Evolutionary conservation across 2,329 filamentous ascomycete genomes (phyloP).

Genomic region (Phialophora chinensis): DNA sequence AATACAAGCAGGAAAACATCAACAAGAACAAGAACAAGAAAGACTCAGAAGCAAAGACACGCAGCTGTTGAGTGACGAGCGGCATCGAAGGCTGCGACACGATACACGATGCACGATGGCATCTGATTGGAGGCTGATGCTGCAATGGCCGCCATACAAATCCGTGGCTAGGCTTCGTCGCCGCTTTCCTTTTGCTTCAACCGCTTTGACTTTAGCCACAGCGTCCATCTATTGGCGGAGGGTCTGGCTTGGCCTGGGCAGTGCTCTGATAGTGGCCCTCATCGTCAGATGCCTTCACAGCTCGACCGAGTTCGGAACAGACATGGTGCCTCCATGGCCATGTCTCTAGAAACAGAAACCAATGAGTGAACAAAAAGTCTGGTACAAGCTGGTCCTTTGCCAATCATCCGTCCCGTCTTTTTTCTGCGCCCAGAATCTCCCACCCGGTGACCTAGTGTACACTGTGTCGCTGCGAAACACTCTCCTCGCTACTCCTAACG

Average conservation of each 20-base stretch:
- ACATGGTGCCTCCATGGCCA: neutral
- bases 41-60: neutral
- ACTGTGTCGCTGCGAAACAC: slow-evolving; percentile 46
- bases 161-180: neutral
- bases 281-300: too few species aligned
- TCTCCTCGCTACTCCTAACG: slow-evolving; percentile 45
- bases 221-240: neutral
- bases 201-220: neutral
- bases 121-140: neutral
- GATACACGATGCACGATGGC: neutral
- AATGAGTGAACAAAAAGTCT: neutral
- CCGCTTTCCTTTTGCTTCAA: neutral
- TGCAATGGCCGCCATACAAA: neutral
- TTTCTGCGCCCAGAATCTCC: slow-evolving; percentile 44
- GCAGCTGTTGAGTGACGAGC: neutral
- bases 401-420: slow-evolving; percentile 38
- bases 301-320: neutral
- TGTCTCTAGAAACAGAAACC: neutral
- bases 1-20: neutral
- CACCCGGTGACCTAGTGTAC: slow-evolving; percentile 49
- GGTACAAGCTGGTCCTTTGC: neutral
- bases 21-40: neutral
- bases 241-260: neutral
- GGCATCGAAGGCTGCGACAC: neutral
- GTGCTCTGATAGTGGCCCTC: neutral